These are phyloP conservation scores for Sporothrix brunneoviolacea DNA, from an alignment of 2,329 filamentous ascomycete species.

Conservation along the genomic window DNA sequence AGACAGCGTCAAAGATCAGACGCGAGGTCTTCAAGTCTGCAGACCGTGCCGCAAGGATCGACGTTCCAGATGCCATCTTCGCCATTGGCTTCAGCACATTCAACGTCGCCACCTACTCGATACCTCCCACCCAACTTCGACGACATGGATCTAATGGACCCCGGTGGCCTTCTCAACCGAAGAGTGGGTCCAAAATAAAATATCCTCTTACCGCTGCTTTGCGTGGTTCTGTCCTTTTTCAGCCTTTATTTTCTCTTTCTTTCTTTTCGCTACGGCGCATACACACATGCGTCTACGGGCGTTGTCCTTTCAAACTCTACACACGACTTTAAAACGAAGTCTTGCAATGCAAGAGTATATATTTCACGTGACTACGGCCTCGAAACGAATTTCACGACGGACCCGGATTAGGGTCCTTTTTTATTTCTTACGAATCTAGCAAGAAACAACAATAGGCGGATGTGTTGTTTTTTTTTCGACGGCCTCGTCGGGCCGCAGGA, in stretches of 20 bases:
- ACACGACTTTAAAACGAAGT: too few species aligned
- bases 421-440: neutral
- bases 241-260: neutral
- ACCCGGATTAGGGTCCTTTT: neutral
- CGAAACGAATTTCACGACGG: neutral
- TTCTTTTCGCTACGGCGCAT: too few species aligned
- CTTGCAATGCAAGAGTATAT: neutral
- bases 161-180: conserved; percentile 15
- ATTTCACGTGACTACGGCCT: neutral
- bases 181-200: neutral
- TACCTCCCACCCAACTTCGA: neutral
- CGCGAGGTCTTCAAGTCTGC: conserved; percentile 22
- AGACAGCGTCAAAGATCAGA: conserved; percentile 1
- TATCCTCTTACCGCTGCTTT: neutral
- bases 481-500: neutral
- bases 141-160: conserved; percentile 16
- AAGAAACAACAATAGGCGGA: too few species aligned
- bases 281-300: too few species aligned
- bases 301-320: too few species aligned
- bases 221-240: too few species aligned
- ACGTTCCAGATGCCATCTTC: neutral
- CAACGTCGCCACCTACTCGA: neutral
- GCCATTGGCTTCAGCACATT: neutral
- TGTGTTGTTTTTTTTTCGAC: neutral
- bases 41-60: conserved; percentile 35